Percentiles rank a stretch among this genome's conserved stretches.
These are phyloP conservation scores for Aspergillus panamensis DNA, from an alignment of 495 filamentous ascomycete species.

Conservation along the genomic window DNA sequence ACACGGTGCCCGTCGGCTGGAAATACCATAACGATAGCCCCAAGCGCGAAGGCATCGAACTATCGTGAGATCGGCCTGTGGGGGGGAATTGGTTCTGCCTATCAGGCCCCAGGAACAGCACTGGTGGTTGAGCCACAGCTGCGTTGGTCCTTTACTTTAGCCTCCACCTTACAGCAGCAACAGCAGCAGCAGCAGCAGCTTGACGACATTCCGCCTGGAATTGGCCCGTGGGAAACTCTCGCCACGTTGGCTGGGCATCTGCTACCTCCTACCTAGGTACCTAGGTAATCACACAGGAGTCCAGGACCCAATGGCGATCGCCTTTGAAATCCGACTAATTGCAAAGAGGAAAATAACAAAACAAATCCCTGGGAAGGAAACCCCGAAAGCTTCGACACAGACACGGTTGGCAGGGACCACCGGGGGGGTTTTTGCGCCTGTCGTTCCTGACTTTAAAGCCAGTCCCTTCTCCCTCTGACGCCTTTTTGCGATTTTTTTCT, in stretches of 20 bases:
- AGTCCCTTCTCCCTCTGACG: constrained; percentile 6
- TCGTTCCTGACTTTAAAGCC: constrained; percentile 19
- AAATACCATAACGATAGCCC: background rate
- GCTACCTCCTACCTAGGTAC: too few species aligned
- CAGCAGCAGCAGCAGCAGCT: background rate
- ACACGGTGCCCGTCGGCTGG: too few species aligned
- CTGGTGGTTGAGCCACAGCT: constrained; percentile 4
- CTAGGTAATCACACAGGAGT: too few species aligned
- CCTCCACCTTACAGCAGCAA: background rate
- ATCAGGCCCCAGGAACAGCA: background rate
- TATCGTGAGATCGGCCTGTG: background rate
- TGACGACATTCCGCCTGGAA: constrained; percentile 1
- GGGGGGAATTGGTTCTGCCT: background rate
- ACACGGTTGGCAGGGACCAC: constrained; percentile 4
- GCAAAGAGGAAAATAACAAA: background rate
- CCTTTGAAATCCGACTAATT: background rate
- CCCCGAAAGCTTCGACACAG: constrained; percentile 11
- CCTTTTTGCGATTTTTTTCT: constrained; percentile 1
- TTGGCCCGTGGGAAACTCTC: constrained; percentile 7
- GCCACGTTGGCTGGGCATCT: constrained; percentile 13
- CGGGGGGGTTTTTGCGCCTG: constrained; percentile 5
- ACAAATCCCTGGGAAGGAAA: constrained; percentile 6
- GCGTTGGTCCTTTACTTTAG: constrained; percentile 1
- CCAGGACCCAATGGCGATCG: constrained; percentile 12
- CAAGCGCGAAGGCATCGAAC: background rate